These are phyloP conservation scores for Rhododendron molle DNA, from an alignment of 148 eudicot genomes.

Conservation along the genomic window DNA sequence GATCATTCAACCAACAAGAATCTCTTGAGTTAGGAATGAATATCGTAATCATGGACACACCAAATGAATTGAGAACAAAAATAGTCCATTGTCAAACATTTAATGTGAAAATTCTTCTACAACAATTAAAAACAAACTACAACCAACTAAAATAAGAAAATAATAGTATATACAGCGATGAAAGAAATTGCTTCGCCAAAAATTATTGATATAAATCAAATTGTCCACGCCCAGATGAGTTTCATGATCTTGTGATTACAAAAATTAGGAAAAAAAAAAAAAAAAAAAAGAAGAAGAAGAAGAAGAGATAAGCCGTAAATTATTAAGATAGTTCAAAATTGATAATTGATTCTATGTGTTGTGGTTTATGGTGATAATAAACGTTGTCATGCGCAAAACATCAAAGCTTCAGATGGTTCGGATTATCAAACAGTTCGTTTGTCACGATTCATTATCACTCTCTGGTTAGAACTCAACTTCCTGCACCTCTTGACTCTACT, in stretches of 20 bases:
- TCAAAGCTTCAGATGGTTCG: background rate
- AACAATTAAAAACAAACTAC: background rate
- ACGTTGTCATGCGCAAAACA: background rate
- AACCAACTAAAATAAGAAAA: background rate
- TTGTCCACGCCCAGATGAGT: background rate
- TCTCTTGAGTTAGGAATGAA: background rate
- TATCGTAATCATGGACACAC: background rate
- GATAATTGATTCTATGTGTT: background rate
- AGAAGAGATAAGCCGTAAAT: background rate
- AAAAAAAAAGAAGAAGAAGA: too few relatives aligned
- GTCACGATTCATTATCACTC: background rate
- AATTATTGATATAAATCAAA: background rate
- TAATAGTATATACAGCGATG: background rate
- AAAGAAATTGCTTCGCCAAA: background rate
- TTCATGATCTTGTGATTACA: background rate
- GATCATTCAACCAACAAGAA: background rate
- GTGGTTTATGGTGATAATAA: conserved; percentile 1
- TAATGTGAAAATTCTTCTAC: background rate
- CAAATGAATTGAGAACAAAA: background rate
- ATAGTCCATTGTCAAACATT: background rate
- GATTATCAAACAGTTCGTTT: background rate
- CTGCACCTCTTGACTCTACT: background rate
- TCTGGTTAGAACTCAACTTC: background rate
- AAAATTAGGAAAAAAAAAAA: background rate
- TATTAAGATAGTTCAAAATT: background rate